Base-by-base conservation (phyloP, 2,329 filamentous ascomycete species). In the Aaosphaeria arxii region DNA sequence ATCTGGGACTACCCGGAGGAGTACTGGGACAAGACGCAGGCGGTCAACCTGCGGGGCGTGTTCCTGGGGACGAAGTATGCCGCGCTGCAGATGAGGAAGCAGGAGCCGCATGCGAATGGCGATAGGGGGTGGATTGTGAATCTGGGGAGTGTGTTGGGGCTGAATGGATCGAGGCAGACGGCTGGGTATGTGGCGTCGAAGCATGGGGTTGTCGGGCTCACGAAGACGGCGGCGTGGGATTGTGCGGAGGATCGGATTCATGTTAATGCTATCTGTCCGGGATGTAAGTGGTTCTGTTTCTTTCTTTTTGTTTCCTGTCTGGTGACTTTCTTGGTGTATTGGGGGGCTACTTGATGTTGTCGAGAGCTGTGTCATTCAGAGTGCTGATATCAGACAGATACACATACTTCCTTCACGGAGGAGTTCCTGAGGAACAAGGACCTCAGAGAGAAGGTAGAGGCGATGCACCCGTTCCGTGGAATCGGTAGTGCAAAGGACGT, bases 71-170 rank as follows among this genome's bases (percentile, higher is more conserved):
- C 65, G 48, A 81, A 80, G 43, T 77, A 74, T 51, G 74, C 74
- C 1, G 61, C 69, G 1, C 47, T 50, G 1, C 78, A 80, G 51
- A 81, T 83, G 76, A 61, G 80, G 7, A 63, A 65, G 5, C 80
- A 83, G 51, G 63, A 72, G 0, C 69, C 66, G 0, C 60, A 67
- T 4, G 28, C 53, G 17, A 56, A 40, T 30, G 62, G 62, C 9
- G 63, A 69, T 46, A 63, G 79, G 31, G 81, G 80, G 3, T 69
- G 70, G 55, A 83, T 84, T 54, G 70, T 83, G 50, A 84, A 84
- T 56, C 64, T 81, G 2, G 69, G 78, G 0, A 77, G 73, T 46
- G 75, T 82, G 54, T 73, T 73, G 41, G 78, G 77, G 7, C 43
- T 80, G 13, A 65, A 77, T 5, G 74, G 49, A 53, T 24, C 17